Percentiles rank a stretch among this genome's conserved stretches.
phyloP scores from a whole-genome alignment of 129 eudicot genomes.

The Artemisia argyi region DNA sequence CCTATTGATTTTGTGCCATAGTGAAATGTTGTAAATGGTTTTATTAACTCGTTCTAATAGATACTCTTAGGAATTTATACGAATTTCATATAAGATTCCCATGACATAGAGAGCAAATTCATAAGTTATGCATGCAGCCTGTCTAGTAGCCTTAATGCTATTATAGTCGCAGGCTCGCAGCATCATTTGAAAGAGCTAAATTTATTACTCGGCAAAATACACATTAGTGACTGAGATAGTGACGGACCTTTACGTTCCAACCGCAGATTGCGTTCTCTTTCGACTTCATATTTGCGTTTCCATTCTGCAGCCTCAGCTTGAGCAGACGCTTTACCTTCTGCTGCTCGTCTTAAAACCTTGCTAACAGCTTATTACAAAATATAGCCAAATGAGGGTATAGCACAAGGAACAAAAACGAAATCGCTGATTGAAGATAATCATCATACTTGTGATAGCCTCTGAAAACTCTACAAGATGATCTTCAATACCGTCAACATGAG shows the following conservation, averaged over 20 bases:
- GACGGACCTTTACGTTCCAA: conserved; percentile 73
- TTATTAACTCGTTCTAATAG: no score
- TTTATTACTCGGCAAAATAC: no score
- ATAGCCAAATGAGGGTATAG: conserved; percentile 13
- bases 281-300: conserved; percentile 97
- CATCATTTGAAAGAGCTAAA: no score
- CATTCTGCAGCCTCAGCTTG: conserved; percentile 97
- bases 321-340: conserved; percentile 97
- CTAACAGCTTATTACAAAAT: conserved; percentile 61
- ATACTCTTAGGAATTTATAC: no score
- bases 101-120: no score
- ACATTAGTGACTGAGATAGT: no score
- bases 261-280: conserved; percentile 59
- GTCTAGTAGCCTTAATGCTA: no score
- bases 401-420: conserved; percentile 4
- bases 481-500: conserved; percentile 75
- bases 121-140: no score
- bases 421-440: neutral
- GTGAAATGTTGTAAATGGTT: no score
- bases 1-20: no score
- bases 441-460: conserved; percentile 89
- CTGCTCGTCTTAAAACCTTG: conserved; percentile 72
- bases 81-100: no score
- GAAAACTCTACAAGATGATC: conserved; percentile 89
- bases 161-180: no score